A percentile compares a stretch with the other conserved stretches of the same genome.
Evolutionary conservation across 2,329 filamentous ascomycete species (phyloP).

Genomic region (Ustulina deusta): DNA sequence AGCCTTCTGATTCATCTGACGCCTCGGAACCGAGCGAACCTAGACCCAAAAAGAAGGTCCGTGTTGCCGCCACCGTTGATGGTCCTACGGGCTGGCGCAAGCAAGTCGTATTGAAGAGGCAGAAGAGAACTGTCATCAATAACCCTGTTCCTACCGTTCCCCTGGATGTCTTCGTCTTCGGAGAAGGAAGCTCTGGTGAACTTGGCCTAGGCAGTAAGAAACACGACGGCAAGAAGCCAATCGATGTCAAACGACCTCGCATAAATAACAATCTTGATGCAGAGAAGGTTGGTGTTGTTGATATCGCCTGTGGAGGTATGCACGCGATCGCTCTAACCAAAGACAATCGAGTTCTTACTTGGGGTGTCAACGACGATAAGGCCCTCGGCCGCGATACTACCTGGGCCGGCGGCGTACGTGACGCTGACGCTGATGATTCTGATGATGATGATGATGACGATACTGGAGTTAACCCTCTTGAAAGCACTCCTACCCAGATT

Average conservation of each 20-base stretch:
- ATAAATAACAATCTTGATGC: conserved; percentile 70
- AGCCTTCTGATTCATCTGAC: not conserved
- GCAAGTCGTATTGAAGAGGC: conserved; percentile 32
- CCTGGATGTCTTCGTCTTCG: conserved; percentile 66
- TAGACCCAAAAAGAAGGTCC: conserved; percentile 32
- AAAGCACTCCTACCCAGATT: conserved; percentile 74
- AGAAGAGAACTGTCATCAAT: conserved; percentile 34
- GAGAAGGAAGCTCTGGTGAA: conserved; percentile 69
- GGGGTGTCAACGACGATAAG: conserved; percentile 84
- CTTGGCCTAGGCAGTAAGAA: conserved; percentile 74
- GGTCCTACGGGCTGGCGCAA: conserved; percentile 37
- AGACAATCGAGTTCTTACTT: conserved; percentile 79
- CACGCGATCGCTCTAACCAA: conserved; percentile 75
- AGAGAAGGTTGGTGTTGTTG: conserved; percentile 69
- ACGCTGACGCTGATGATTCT: conserved; percentile 61
- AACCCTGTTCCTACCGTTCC: conserved; percentile 44
- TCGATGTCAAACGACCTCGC: conserved; percentile 76
- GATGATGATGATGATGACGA: conserved; percentile 65
- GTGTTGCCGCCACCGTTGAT: conserved; percentile 19
- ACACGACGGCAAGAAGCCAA: conserved; percentile 58
- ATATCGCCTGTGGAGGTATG: conserved; percentile 76
- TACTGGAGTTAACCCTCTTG: conserved; percentile 76
- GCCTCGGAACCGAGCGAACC: not conserved
- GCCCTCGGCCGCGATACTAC: conserved; percentile 75
- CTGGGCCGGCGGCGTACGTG: conserved; percentile 73